These are phyloP conservation scores for Aciculosporium take DNA, from an alignment of 2,329 filamentous ascomycete genomes.

Conservation along the genomic window DNA sequence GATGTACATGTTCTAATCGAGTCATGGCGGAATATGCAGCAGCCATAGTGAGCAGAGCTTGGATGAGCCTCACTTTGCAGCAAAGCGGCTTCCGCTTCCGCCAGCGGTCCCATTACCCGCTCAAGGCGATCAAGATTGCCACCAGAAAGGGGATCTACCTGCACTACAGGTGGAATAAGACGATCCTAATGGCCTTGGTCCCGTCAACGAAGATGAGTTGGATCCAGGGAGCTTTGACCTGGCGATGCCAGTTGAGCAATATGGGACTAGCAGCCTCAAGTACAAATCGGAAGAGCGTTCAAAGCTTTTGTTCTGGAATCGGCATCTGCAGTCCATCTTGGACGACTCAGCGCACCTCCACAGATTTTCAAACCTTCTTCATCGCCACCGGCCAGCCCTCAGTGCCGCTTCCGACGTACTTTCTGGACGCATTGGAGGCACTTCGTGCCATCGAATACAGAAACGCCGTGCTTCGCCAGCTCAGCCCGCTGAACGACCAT, in stretches of 20 bases:
- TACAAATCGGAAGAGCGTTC: slow-evolving; percentile 48
- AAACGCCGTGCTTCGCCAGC: slow-evolving; percentile 32
- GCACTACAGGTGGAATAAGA: slow-evolving; percentile 6
- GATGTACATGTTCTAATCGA: neutral
- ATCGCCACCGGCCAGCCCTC: slow-evolving; percentile 45
- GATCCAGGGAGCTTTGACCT: slow-evolving; percentile 24
- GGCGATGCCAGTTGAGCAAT: slow-evolving; percentile 12
- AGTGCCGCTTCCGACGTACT: slow-evolving; percentile 53
- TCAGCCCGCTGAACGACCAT: slow-evolving; percentile 5
- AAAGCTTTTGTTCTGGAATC: slow-evolving; percentile 49
- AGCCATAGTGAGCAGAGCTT: slow-evolving; percentile 7
- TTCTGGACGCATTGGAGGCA: slow-evolving; percentile 57
- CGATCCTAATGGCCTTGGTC: slow-evolving; percentile 19
- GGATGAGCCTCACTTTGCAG: slow-evolving; percentile 6
- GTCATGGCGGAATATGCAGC: slow-evolving; percentile 9
- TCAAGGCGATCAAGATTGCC: neutral
- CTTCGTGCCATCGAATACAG: slow-evolving; percentile 56
- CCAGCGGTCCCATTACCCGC: neutral
- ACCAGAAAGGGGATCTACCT: slow-evolving; percentile 3
- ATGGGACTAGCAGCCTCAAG: slow-evolving; percentile 2
- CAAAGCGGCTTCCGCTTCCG: slow-evolving; percentile 6
- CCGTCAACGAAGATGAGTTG: slow-evolving; percentile 22
- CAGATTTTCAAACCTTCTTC: slow-evolving; percentile 54
- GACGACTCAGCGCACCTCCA: slow-evolving; percentile 46
- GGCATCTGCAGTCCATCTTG: slow-evolving; percentile 53